Base-by-base conservation (phyloP, 2,329 filamentous ascomycete genomes). In the Phialophora tarda region DNA sequence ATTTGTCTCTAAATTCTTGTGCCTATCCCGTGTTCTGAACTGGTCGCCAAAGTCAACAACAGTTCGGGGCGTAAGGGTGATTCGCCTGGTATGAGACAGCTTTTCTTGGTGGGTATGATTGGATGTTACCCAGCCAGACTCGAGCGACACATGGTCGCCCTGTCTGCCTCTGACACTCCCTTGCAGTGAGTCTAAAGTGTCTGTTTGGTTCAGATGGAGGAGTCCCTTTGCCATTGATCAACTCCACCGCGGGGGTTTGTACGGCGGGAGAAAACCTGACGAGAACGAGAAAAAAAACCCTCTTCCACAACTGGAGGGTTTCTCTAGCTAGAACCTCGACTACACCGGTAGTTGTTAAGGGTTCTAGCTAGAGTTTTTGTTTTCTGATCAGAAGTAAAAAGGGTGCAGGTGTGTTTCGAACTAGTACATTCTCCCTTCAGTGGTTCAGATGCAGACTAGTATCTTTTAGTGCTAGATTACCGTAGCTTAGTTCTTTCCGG, bases 81-180 rank as follows among this genome's bases (percentile, higher is more conserved):
- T 44, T 44, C 38, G 38, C 38, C 38, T 44, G 38, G 38, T 44
- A 44, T n/a, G 38, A 44, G 38, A 21, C 38, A 44, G 38, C 38
- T 44, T 44, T n/a, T 44, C 38, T 44, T 44, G 38, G 38, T n/a
- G 38, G 38, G 38, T 44, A 21, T 44, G 38, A 44, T 44, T 44
- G 38, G 5, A 44, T 44, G 38, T 44, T 44, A 44, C 38, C 38
- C 38, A n/a, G 17, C 38, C 38, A 21, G 38, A 44, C 38, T 44
- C 38, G 8, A 44, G 38, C 38, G 17, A 44, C 38, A n/a, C n/a
- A 8, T 7, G 17, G 8, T 44, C 38, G 38, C 17, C 38, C 38
- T 44, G 38, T 44, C 14, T 44, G 17, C 38, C 38, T 44, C 38
- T 44, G 38, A 44, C 14, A 44, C 38, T 44, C 38, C 38, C 38